A percentile compares a stretch with the other conserved stretches of the same genome.
Evolutionary conservation across 2,329 filamentous ascomycete genomes (phyloP).

Genomic region (Pseudonectria buxi): DNA sequence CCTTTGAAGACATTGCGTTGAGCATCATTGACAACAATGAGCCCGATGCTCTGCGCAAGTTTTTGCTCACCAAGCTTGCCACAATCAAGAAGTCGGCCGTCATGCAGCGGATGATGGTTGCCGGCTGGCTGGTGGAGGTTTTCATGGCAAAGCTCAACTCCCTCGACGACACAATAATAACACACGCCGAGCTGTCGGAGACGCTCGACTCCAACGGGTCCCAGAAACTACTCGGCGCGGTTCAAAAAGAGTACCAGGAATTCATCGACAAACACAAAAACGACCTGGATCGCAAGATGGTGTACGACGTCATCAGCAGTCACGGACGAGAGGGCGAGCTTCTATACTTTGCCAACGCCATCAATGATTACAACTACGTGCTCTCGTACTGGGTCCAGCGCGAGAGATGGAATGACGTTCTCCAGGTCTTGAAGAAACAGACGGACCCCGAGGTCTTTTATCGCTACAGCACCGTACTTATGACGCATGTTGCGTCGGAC

Average conservation of each 20-base stretch:
- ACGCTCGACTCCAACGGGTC: constrained; percentile 64
- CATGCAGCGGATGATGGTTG: constrained; percentile 95
- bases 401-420: constrained; percentile 81
- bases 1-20: constrained; percentile 92
- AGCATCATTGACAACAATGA: constrained; percentile 85
- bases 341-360: constrained; percentile 78
- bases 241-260: constrained; percentile 76
- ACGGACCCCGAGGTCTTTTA: constrained; percentile 92
- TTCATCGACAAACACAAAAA: constrained; percentile 80
- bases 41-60: constrained; percentile 83
- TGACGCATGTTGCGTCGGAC: constrained; percentile 78
- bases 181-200: constrained; percentile 74
- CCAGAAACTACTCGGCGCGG: constrained; percentile 60
- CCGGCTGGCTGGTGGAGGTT: constrained; percentile 89
- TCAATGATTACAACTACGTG: constrained; percentile 92
- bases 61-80: constrained; percentile 76
- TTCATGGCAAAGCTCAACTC: constrained; percentile 97
- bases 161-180: constrained; percentile 88
- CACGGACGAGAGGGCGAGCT: constrained; percentile 92
- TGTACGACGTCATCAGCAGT: constrained; percentile 92
- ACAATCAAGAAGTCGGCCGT: constrained; percentile 73
- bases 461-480: constrained; percentile 92
- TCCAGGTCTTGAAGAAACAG: constrained; percentile 87
- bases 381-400: constrained; percentile 95
- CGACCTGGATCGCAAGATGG: constrained; percentile 84